phyloP scores from a whole-genome alignment of 768 basidiomycete genomes.

The Ramaria rubella region DNA sequence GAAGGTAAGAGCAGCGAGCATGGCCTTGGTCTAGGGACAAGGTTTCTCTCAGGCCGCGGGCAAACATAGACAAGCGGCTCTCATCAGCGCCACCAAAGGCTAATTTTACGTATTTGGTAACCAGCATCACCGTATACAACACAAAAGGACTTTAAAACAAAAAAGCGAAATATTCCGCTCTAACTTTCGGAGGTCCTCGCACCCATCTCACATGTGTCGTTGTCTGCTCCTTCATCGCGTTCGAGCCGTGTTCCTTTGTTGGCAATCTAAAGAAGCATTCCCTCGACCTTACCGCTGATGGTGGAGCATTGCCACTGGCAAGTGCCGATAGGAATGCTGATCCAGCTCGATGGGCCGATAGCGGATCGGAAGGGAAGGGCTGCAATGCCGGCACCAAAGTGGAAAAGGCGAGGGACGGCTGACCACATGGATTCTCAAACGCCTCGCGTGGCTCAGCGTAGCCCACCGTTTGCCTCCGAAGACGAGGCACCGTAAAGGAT shows the following conservation, averaged over 20 bases:
- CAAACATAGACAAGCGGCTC: not conserved
- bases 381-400: not conserved
- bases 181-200: no score
- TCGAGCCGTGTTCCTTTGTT: not conserved
- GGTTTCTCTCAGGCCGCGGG: conserved; percentile 1
- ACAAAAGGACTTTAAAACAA: no score
- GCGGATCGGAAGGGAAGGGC: not conserved
- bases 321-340: not conserved
- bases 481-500: not conserved
- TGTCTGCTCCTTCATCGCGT: not conserved
- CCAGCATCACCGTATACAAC: no score
- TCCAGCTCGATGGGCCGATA: not conserved
- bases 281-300: not conserved
- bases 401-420: not conserved
- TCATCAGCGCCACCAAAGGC: not conserved
- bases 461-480: no score
- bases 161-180: no score
- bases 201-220: not conserved
- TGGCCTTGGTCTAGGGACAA: not conserved
- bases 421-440: no score
- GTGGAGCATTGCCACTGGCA: no score
- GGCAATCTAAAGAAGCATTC: no score
- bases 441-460: no score
- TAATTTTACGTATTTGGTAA: conserved; percentile 4
- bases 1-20: not conserved